These are phyloP conservation scores for Drechslera avenae DNA, from an alignment of 2,329 filamentous ascomycete species.

Conservation along the genomic window DNA sequence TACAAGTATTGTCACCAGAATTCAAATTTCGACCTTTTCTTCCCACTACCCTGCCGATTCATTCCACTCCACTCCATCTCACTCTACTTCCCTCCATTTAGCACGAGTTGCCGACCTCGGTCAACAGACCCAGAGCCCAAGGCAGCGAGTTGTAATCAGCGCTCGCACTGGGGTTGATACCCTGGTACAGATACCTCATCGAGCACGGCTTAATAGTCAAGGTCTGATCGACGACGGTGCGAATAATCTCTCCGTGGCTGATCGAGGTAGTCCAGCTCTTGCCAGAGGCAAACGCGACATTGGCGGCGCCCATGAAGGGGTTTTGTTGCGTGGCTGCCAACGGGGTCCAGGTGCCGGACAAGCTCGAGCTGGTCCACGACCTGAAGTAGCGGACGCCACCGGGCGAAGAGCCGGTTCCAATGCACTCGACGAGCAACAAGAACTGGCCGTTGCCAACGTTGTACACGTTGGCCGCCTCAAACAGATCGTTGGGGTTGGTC, in stretches of 20 bases:
- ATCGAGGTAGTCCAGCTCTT: slow-evolving; percentile 48
- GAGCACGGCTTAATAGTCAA: slow-evolving; percentile 44
- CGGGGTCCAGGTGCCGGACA: slow-evolving; percentile 44
- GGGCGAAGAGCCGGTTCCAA: slow-evolving; percentile 32
- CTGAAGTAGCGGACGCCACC: slow-evolving; percentile 47
- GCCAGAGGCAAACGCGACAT: slow-evolving; percentile 44
- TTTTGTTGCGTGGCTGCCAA: slow-evolving; percentile 46
- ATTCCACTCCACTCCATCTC: neutral
- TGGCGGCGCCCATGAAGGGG: slow-evolving; percentile 47
- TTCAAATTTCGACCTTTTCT: no score
- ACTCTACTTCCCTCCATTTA: neutral
- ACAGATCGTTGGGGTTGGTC: slow-evolving; percentile 38
- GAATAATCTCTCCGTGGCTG: slow-evolving; percentile 44
- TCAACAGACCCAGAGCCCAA: slow-evolving; percentile 47
- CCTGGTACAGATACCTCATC: slow-evolving; percentile 49
- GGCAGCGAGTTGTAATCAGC: slow-evolving; percentile 47
- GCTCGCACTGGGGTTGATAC: slow-evolving; percentile 39
- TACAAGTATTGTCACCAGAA: no score
- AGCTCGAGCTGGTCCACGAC: slow-evolving; percentile 45
- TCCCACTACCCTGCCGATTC: neutral
- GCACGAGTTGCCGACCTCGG: slow-evolving; percentile 17
- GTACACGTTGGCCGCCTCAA: slow-evolving; percentile 50
- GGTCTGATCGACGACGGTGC: slow-evolving; percentile 47
- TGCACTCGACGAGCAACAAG: slow-evolving; percentile 50
- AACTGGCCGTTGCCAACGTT: slow-evolving; percentile 39